Evolutionary conservation across 2,329 filamentous ascomycete species (phyloP), one percentile per base, ranked within the genome.

Genomic region (Sporothrix schenckii): DNA sequence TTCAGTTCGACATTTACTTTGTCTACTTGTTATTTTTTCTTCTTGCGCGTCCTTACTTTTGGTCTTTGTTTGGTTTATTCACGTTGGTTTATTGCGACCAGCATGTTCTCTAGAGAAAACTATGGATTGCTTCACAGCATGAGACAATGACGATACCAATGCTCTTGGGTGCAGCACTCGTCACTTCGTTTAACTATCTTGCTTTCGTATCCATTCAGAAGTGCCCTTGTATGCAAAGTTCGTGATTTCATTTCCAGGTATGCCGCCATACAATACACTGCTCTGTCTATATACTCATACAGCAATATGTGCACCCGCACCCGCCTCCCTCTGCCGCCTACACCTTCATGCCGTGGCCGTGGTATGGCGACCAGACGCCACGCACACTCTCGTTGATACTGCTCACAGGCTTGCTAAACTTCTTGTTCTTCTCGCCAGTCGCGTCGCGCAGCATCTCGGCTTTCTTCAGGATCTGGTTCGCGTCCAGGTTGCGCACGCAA

Each of bases 401-500:
- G 73, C 81, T 84, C 66, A 91, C 87, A 11, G 89, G 86, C 81
- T 90, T 91, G 78, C 83, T 88, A 71, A 85, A 83, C 75, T 80
- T 84, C 81, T 83, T 87, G 77, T 92, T 80, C 84, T 91, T 92
- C 80, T 92, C 90, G 71, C 92, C 92, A 75, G 86, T 93, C 27
- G 90, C 88, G 78, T 93, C 88, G 72, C 91, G 85, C 76, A 95
- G 79, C 72, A 93, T 80, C 78, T 91, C 86, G 0, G 86, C 89
- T 84, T 97, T 97, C 78, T 92, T 85, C 69, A 94, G 79, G 50
- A 99, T 90, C 79, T 97, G 90, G 72, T 90, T 87, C 41, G 89
- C 88, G 75, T 93, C 89, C 78, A 97, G 80, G 77, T 97, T 98
- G 75, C 91, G 88, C 70, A 98, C 93, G 80, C 94, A 97, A 68